Base-by-base conservation (phyloP, 1,284 basidiomycete species). In the Leccinum subfulvum region DNA sequence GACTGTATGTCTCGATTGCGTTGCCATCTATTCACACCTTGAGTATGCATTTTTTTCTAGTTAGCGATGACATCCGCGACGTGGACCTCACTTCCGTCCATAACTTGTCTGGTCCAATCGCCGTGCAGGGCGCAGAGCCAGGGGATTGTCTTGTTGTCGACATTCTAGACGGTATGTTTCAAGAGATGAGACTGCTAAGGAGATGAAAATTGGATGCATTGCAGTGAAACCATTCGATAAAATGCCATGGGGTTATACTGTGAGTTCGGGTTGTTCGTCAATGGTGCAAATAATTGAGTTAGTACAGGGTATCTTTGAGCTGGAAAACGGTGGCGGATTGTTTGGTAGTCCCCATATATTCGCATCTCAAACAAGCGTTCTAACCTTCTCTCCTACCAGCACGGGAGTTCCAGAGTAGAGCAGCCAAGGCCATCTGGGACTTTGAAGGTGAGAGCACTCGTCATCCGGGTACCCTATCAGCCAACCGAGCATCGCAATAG, bases 191-290 rank as follows among this genome's bases (percentile, higher is more conserved):
- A 54, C n/a, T 33, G 10, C 11, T 14, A 10, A 51, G 18, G 13
- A 33, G 11, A 33, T 33, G 11, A n/a, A 3, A 11, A 35, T 65
- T n/a, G 14, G 49, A 14, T 39, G 5, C 35, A 59, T 10, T 37
- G 28, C 28, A 87, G 87, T 93, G 35, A 79, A 76, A 18, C 87
- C 90, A 3, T 91, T 90, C 70, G 86, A 89, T 23, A 82, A 90
- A 70, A 88, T 89, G 86, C 89, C 89, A 0, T 93, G 90, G 91
- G 91, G 90, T 0, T 92, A 91, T 71, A 90, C 88, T 0, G 86
- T 87, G 68, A 61, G 77, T 61, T 21, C 41, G 5, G 18, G 4
- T 56, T 10, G 3, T 49, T 53, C n/a, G 23, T 30, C n/a, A 30
- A 23, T 11, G n/a, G n/a, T 16, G 10, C 47, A 30, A 13, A 3